Conservation (phyloP, 495 filamentous ascomycete genomes). For the Parachaetomium inaequale region DNA sequence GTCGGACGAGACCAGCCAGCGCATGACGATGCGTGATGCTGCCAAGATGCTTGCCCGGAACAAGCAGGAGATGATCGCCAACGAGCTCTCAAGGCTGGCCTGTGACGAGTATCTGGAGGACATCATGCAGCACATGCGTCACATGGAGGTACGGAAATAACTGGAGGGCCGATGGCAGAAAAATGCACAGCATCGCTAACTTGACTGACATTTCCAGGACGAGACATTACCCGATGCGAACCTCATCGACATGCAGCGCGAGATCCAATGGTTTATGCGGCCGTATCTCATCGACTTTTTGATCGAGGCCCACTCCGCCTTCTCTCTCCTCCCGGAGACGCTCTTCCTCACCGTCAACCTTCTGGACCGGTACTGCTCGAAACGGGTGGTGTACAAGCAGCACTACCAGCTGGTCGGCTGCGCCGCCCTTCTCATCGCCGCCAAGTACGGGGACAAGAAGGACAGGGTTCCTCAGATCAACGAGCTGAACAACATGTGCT, state of each 20-base stretch:
- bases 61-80: conserved; percentile 77
- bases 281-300: conserved; percentile 98
- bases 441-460: conserved; percentile 98
- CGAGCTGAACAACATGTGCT: conserved; percentile 98
- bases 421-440: conserved; percentile 90
- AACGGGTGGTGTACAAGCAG: conserved; percentile 97
- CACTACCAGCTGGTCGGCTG: conserved; percentile 98
- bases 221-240: conserved; percentile 93
- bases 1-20: conserved; percentile 55
- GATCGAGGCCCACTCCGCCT: conserved; percentile 93
- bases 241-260: conserved; percentile 96
- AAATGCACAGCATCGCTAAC: conserved; percentile 12
- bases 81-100: conserved; percentile 77
- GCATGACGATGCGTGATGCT: conserved; percentile 63
- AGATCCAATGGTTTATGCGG: conserved; percentile 99
- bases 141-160: conserved; percentile 77
- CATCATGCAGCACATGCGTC: conserved; percentile 85
- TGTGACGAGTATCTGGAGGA: conserved; percentile 90
- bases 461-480: conserved; percentile 92
- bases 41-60: conserved; percentile 69
- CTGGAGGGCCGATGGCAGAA: not conserved
- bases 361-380: conserved; percentile 95
- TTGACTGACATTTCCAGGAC: conserved; percentile 48
- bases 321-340: conserved; percentile 89
- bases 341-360: conserved; percentile 95